Evolutionary conservation across 2,329 filamentous ascomycete genomes (phyloP).

Genomic region (Chaetomiaceae sp.): DNA sequence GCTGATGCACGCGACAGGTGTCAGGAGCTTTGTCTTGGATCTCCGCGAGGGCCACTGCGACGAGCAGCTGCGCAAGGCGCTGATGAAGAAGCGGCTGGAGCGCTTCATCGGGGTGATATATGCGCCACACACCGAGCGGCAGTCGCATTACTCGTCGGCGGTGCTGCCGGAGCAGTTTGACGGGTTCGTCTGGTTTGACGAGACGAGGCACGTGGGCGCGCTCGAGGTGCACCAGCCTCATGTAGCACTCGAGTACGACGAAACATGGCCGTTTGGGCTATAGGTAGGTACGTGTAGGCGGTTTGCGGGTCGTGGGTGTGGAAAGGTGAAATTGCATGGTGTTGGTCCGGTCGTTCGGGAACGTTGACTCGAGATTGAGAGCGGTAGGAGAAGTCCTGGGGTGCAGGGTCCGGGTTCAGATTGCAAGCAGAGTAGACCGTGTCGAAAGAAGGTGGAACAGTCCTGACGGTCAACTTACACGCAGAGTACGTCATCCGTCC

Average conservation of each 20-base stretch:
- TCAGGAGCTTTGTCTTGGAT: constrained; percentile 41
- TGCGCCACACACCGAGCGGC: constrained; percentile 40
- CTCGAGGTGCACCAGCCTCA: constrained; percentile 41
- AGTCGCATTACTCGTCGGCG: constrained; percentile 43
- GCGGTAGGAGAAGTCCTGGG: too few species aligned
- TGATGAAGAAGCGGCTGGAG: constrained; percentile 37
- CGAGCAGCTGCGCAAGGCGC: constrained; percentile 30
- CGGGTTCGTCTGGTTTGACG: constrained; percentile 45
- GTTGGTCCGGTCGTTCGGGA: too few species aligned
- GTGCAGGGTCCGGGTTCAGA: too few species aligned
- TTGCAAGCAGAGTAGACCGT: too few species aligned
- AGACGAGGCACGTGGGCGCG: constrained; percentile 37
- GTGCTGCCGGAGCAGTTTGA: constrained; percentile 44
- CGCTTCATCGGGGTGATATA: constrained; percentile 50
- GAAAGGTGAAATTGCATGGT: too few species aligned
- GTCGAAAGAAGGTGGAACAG: too few species aligned
- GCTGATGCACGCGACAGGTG: constrained; percentile 40
- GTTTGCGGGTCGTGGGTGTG: too few species aligned
- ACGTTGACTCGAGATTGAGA: too few species aligned
- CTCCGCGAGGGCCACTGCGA: constrained; percentile 34
- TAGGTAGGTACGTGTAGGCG: constrained; percentile 19
- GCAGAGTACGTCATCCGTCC: too few species aligned
- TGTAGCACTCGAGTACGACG: constrained; percentile 36
- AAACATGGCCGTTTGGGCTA: constrained; percentile 48
- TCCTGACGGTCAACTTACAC: too few species aligned